Percentiles rank a stretch among this genome's conserved stretches.
phyloP scores from a whole-genome alignment of 176 grass and related monocot genomes.

The Avena eriantha region DNA sequence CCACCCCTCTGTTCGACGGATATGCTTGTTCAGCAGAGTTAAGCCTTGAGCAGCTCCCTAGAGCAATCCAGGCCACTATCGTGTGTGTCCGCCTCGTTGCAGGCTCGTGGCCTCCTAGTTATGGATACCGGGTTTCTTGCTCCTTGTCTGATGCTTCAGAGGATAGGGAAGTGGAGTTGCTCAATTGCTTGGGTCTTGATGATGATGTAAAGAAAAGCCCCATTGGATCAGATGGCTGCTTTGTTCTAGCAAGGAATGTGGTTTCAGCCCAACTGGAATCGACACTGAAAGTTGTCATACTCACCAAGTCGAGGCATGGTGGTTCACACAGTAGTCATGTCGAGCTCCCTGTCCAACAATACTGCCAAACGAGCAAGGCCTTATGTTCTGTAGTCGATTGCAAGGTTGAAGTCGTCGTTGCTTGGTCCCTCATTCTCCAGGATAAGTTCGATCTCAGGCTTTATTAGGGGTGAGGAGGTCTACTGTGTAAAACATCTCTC shows the following conservation, averaged over 20 bases:
- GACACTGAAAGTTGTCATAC: background rate
- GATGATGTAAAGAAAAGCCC: background rate
- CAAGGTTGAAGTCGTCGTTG: background rate
- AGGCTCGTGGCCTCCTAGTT: background rate
- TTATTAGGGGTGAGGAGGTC: background rate
- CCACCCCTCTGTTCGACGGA: background rate
- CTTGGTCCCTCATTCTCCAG: background rate
- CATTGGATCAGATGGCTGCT: background rate
- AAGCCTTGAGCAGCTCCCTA: background rate
- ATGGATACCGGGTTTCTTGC: constrained; percentile 7
- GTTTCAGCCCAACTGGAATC: background rate
- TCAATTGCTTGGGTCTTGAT: background rate
- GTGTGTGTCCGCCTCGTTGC: background rate
- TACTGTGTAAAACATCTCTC: no score
- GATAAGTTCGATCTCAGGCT: background rate
- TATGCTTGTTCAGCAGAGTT: background rate
- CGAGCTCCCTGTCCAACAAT: background rate
- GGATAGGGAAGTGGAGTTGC: background rate
- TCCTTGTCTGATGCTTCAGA: background rate
- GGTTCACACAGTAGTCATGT: background rate
- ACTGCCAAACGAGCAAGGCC: background rate
- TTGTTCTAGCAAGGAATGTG: background rate
- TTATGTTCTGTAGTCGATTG: background rate
- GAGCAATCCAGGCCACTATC: background rate
- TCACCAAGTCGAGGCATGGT: background rate